Conservation (phyloP, 768 basidiomycete species). For the Lyophyllum decastes region DNA sequence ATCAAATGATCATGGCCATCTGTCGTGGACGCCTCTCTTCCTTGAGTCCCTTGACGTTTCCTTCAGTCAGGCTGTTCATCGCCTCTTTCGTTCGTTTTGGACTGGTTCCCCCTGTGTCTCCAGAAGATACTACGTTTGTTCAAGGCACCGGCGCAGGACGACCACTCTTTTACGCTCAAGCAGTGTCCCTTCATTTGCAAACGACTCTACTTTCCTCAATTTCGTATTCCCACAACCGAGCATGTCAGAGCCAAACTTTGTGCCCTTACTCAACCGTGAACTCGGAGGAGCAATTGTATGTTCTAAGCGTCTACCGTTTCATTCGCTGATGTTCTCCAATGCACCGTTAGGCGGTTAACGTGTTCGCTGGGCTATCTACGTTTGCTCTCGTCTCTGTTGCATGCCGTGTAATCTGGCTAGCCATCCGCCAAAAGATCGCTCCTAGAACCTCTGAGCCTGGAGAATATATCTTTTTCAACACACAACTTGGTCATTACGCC, state of each 20-base stretch:
- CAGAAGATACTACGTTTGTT: slow-evolving; percentile 20
- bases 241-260: slow-evolving; percentile 23
- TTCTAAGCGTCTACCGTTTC: neutral
- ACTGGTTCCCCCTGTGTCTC: slow-evolving; percentile 23
- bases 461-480: slow-evolving; percentile 67
- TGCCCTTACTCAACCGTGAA: slow-evolving; percentile 30
- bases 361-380: slow-evolving; percentile 56
- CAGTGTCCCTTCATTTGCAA: slow-evolving; percentile 10
- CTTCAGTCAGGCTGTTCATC: slow-evolving; percentile 10
- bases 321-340: neutral
- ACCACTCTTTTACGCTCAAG: slow-evolving; percentile 20
- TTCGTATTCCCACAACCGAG: neutral
- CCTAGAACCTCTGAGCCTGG: slow-evolving; percentile 27
- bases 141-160: slow-evolving; percentile 41
- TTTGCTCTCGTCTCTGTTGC: slow-evolving; percentile 53
- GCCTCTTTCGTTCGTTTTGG: slow-evolving; percentile 20
- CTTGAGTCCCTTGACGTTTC: slow-evolving; percentile 13
- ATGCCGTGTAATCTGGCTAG: slow-evolving; percentile 49
- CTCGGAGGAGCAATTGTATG: slow-evolving; percentile 41
- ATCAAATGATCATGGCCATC: slow-evolving; percentile 3
- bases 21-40: slow-evolving; percentile 1
- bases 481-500: slow-evolving; percentile 72
- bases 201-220: slow-evolving; percentile 10
- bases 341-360: slow-evolving; percentile 41
- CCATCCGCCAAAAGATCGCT: slow-evolving; percentile 32